A percentile compares a stretch with the other conserved stretches of the same genome.
Evolutionary conservation across 1,284 basidiomycete genomes (phyloP).

Genomic region (Cerrena zonata): DNA sequence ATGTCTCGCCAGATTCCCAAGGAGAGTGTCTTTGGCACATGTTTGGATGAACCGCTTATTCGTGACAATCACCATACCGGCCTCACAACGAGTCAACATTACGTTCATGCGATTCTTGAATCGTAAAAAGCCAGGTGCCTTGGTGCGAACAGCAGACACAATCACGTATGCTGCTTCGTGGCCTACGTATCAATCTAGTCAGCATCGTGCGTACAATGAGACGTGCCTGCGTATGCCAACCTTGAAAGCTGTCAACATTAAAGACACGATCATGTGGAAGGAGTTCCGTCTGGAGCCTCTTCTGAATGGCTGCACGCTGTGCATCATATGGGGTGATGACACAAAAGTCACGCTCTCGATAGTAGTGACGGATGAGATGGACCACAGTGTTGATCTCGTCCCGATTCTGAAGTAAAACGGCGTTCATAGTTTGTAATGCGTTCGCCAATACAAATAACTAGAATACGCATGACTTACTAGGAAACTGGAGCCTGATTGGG

Average conservation of each 20-base stretch:
- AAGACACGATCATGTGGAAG: constrained; percentile 36
- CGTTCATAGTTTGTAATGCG: background rate
- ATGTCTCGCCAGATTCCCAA: constrained; percentile 26
- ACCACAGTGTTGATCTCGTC: constrained; percentile 35
- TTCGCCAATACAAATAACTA: background rate
- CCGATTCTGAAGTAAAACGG: constrained; percentile 30
- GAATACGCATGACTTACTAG: constrained; percentile 35
- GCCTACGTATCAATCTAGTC: constrained; percentile 21
- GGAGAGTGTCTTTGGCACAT: constrained; percentile 27
- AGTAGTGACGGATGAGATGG: constrained; percentile 35
- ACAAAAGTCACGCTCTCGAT: constrained; percentile 29
- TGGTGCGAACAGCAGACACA: constrained; percentile 40
- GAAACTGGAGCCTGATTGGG: constrained; percentile 34
- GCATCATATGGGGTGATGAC: constrained; percentile 46
- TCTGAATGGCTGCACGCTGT: constrained; percentile 35
- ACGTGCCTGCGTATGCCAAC: constrained; percentile 18
- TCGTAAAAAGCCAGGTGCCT: constrained; percentile 35
- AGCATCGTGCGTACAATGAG: background rate
- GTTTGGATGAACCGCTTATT: constrained; percentile 30
- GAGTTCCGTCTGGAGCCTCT: constrained; percentile 23
- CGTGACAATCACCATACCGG: constrained; percentile 39
- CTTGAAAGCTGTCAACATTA: constrained; percentile 45
- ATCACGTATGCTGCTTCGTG: constrained; percentile 40
- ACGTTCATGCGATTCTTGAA: constrained; percentile 39
- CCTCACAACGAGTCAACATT: constrained; percentile 41